Base-by-base conservation (phyloP, 2,329 filamentous ascomycete genomes). In the Erysiphe pulchra region DNA sequence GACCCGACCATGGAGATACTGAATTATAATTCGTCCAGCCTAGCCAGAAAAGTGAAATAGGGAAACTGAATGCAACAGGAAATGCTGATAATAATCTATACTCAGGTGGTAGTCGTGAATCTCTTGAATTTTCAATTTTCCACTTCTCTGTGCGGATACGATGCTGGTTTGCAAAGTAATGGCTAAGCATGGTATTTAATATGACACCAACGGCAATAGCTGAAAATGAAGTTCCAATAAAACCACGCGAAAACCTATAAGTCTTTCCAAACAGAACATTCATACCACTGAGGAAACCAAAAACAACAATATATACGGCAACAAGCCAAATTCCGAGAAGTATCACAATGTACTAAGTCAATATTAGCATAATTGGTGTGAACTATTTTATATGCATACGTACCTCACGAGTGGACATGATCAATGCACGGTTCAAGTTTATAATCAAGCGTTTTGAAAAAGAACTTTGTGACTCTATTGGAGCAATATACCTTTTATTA, bases 31-130 rank as follows among this genome's bases (percentile, higher is more conserved):
- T 58, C 0, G 66, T 69, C 67, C 66, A 70, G 0, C 61, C 65
- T 47, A 70, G 69, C 66, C 65, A 67, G 49, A 70, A 68, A 11
- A 71, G 55, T 1, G 65, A 64, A 4, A 61, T 55, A 0, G 65
- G 63, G 1, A 66, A 55, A 4, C 68, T 49, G 0, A 64, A 47
- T 2, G 61, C 54, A 9, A 62, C 66, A 1, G 64, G 49, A 16
- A 70, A 66, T 58, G 68, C 66, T 0, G 64, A 63, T 5, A 55
- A 54, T 39, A 66, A 48, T 51, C 66, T 65, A 0, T 64, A 62
- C 5, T 69, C 57, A 4, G 60, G 55, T 1, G 56, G 56, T 13
- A 63, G 50, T 8, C 60, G 61, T 4, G 51, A n/a, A 1, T 55
- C 57, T 61, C 64, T 10, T 57, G 58, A 9, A 62, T 59, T 5